A percentile compares a stretch with the other conserved stretches of the same genome.
Evolutionary conservation across 352 stramenopile genomes (phyloP).

Genomic region (Globisporangium rhizosaccharum): DNA sequence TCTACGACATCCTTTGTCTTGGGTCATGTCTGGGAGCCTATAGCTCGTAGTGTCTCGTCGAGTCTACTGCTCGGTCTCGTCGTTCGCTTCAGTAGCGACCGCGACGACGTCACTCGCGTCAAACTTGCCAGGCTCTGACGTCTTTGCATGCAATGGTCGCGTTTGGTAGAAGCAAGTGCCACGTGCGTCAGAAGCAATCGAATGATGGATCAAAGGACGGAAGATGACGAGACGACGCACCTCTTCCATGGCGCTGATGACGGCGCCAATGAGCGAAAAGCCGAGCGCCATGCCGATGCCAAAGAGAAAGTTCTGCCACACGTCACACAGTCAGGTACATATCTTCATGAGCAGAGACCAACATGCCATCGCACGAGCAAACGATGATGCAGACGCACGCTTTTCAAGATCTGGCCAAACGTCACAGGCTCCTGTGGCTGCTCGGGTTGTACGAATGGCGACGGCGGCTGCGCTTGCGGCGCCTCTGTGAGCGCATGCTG

Average conservation of each 20-base stretch:
- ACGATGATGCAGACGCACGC: conserved; percentile 21
- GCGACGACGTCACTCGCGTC: conserved; percentile 1
- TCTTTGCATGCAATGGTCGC: neutral
- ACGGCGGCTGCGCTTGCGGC: conserved; percentile 17
- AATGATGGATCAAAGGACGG: neutral
- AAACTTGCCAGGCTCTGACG: conserved; percentile 6
- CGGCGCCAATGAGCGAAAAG: conserved; percentile 63
- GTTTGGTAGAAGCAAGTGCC: neutral
- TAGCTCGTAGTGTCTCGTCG: no score
- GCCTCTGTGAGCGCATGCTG: conserved; percentile 35
- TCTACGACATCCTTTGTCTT: neutral
- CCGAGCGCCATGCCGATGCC: conserved; percentile 71
- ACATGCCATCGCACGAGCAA: no score
- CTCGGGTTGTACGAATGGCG: conserved; percentile 27
- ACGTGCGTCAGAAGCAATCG: neutral
- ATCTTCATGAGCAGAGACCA: no score
- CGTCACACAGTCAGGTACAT: no score
- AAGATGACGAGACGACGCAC: conserved; percentile 12
- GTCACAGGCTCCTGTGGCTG: conserved; percentile 41
- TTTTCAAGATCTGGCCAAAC: conserved; percentile 61
- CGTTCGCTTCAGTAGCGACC: neutral
- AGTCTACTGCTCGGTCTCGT: conserved; percentile 1
- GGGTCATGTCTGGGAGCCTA: neutral
- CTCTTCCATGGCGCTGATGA: conserved; percentile 69
- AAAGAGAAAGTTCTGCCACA: conserved; percentile 68